Conservation (phyloP, 441 rosid species). For the Dalechampia spathulata region DNA sequence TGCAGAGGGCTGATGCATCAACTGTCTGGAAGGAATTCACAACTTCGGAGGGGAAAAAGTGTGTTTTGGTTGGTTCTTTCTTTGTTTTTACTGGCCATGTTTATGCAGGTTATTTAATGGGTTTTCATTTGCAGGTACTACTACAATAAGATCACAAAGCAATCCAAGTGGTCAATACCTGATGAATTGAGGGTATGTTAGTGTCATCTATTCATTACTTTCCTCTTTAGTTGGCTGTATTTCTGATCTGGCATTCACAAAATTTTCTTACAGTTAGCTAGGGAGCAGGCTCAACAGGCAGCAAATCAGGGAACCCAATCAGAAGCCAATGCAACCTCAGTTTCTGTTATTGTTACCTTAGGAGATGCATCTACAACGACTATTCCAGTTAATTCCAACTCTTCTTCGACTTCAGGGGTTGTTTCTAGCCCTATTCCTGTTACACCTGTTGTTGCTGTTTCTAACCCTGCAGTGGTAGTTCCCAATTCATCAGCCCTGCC, state of each 20-base stretch:
- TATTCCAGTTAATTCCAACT: slow-evolving; percentile 39
- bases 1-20: slow-evolving; percentile 86
- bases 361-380: slow-evolving; percentile 31
- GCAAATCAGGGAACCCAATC: slow-evolving; percentile 35
- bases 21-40: slow-evolving; percentile 88
- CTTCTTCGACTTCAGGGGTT: slow-evolving; percentile 29
- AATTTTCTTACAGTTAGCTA: slow-evolving; percentile 67
- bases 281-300: slow-evolving; percentile 73
- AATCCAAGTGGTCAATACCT: slow-evolving; percentile 94
- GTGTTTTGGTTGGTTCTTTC: slow-evolving; percentile 9
- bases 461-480: slow-evolving; percentile 33
- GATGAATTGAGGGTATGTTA: slow-evolving; percentile 84
- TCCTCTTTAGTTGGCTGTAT: slow-evolving; percentile 3
- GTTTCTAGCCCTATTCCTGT: slow-evolving; percentile 59
- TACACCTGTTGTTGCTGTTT: slow-evolving; percentile 40
- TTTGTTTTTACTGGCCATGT: background rate
- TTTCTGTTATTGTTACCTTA: slow-evolving; percentile 35
- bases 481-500: slow-evolving; percentile 36
- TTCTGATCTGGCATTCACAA: slow-evolving; percentile 22
- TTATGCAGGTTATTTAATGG: slow-evolving; percentile 4
- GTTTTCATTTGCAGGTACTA: slow-evolving; percentile 57
- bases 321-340: slow-evolving; percentile 34
- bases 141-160: slow-evolving; percentile 87
- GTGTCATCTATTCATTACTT: slow-evolving; percentile 15
- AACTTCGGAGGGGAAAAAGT: slow-evolving; percentile 79